Conservation (phyloP, 2,329 filamentous ascomycete species). For the Penicillium sp. region DNA sequence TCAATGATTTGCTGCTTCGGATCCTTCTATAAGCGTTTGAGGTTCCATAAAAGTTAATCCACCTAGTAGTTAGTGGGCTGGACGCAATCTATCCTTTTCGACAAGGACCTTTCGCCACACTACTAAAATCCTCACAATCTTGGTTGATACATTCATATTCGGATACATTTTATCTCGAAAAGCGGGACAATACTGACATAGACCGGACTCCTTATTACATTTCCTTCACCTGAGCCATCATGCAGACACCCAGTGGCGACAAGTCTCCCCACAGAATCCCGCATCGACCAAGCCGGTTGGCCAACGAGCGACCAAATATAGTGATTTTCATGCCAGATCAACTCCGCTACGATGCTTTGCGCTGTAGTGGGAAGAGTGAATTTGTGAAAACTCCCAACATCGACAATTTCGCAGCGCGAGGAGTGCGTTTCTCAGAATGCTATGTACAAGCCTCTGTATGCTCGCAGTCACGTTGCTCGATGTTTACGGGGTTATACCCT, state of each 20-base stretch:
- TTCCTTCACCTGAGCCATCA: neutral
- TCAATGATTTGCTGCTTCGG: neutral
- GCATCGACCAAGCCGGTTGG: neutral
- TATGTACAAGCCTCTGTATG: slow-evolving; percentile 40
- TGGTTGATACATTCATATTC: neutral
- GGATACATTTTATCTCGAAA: neutral
- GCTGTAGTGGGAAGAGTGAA: slow-evolving; percentile 32
- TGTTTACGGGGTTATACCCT: slow-evolving; percentile 54
- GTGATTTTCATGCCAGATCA: slow-evolving; percentile 55
- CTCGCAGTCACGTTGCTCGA: slow-evolving; percentile 42
- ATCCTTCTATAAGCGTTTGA: neutral
- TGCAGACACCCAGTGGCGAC: neutral
- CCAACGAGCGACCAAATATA: slow-evolving; percentile 3
- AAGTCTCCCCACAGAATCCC: neutral
- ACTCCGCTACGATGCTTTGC: slow-evolving; percentile 51
- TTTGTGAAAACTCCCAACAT: slow-evolving; percentile 36
- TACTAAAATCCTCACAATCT: neutral
- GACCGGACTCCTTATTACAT: too few species aligned
- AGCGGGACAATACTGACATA: too few species aligned
- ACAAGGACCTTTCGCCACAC: neutral
- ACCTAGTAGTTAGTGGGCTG: too few species aligned
- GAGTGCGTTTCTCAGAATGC: slow-evolving; percentile 51
- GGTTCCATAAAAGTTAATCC: too few species aligned
- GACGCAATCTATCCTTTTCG: neutral
- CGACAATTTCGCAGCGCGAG: slow-evolving; percentile 44